These are phyloP conservation scores for Aegilops longissima DNA, from an alignment of 176 grass and related monocot species.

Conservation along the genomic window DNA sequence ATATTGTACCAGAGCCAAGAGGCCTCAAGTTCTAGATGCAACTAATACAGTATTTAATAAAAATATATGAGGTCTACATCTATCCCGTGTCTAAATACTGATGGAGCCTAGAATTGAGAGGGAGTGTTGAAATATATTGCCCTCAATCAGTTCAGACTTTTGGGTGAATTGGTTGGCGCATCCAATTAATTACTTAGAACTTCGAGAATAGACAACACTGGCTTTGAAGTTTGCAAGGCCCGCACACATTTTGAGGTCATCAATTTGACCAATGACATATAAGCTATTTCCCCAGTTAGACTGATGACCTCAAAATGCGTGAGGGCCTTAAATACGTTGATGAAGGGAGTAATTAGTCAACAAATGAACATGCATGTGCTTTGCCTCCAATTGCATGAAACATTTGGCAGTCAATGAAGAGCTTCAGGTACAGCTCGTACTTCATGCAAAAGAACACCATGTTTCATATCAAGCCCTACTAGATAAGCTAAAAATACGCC, in stretches of 20 bases:
- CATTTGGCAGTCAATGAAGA: conserved; percentile 9
- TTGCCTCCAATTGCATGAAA: not conserved
- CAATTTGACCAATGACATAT: not conserved
- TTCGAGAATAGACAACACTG: not conserved
- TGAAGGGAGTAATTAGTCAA: not conserved
- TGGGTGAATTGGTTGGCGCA: not conserved
- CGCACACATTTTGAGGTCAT: not conserved
- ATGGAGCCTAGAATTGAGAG: not conserved
- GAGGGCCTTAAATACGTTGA: not conserved
- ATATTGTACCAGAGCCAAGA: no score
- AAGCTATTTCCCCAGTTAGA: not conserved
- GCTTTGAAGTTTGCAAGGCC: not conserved
- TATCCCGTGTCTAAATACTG: not conserved
- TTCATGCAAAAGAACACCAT: conserved; percentile 13
- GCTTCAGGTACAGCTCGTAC: conserved; percentile 1
- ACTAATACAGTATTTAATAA: not conserved
- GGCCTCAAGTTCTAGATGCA: no score
- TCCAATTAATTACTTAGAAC: not conserved
- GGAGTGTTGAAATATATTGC: not conserved
- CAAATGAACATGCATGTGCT: not conserved
- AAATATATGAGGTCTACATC: not conserved
- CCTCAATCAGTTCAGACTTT: not conserved
- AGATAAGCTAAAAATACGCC: not conserved
- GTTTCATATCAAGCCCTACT: not conserved
- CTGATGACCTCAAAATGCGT: not conserved